These are phyloP conservation scores for Fusarium foetens DNA, from an alignment of 2,329 filamentous ascomycete genomes.

Conservation along the genomic window DNA sequence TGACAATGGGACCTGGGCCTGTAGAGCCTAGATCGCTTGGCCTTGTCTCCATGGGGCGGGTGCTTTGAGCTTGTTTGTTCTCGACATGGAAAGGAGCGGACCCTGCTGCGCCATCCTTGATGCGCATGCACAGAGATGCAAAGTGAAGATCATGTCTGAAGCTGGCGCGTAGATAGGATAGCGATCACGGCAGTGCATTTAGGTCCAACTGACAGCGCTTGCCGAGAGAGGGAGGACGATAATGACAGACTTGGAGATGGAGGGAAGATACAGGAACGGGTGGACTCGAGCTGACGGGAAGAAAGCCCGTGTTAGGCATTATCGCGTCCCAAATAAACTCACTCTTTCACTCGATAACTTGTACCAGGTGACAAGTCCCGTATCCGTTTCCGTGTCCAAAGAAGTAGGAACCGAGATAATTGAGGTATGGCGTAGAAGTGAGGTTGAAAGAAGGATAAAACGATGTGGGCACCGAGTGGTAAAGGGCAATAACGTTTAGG, in stretches of 20 bases:
- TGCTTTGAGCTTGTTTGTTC: constrained; percentile 29
- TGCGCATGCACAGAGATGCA: background rate
- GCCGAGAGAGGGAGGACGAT: constrained; percentile 7
- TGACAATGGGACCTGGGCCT: constrained; percentile 24
- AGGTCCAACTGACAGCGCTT: constrained; percentile 12
- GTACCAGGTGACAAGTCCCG: background rate
- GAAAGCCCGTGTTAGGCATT: background rate
- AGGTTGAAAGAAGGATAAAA: constrained; percentile 21
- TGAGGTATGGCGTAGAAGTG: background rate
- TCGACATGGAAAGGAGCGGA: constrained; percentile 7
- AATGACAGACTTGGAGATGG: background rate
- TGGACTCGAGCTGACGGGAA: background rate
- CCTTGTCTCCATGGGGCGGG: constrained; percentile 7
- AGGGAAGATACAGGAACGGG: background rate
- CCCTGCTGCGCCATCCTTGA: constrained; percentile 31
- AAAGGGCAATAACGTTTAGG: constrained; percentile 1
- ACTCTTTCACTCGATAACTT: constrained; percentile 18
- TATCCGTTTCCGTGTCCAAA: background rate
- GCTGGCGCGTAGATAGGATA: constrained; percentile 14
- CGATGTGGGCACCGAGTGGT: constrained; percentile 3
- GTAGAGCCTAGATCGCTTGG: constrained; percentile 27
- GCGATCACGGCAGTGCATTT: background rate
- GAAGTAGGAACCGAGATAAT: background rate
- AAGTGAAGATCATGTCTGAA: constrained; percentile 2
- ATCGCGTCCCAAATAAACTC: constrained; percentile 21